Conservation (phyloP, 2,329 filamentous ascomycete species). For the Seiridium unicorne region DNA sequence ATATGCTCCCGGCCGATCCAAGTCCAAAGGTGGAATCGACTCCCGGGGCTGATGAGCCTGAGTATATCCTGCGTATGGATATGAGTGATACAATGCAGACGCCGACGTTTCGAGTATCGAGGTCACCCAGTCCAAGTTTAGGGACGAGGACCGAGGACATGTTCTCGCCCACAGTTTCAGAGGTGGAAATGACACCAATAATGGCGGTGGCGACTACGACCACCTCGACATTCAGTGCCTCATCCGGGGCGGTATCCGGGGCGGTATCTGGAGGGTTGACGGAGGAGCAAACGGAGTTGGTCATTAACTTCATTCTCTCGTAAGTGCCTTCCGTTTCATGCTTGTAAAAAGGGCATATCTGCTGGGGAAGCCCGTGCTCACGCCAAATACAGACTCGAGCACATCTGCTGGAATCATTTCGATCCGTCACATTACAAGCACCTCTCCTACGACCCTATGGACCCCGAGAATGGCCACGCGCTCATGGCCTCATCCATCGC, state of each 20-base stretch:
- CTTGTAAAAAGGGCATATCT: neutral
- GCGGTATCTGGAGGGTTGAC: conserved; percentile 26
- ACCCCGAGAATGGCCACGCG: conserved; percentile 34
- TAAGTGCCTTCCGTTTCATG: conserved; percentile 26
- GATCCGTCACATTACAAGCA: neutral
- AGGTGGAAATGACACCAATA: neutral
- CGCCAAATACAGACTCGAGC: conserved; percentile 40
- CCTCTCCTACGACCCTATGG: conserved; percentile 26
- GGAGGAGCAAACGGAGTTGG: conserved; percentile 38
- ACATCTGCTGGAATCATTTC: conserved; percentile 35
- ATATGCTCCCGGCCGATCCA: neutral
- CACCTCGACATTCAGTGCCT: neutral
- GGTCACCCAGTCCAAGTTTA: conserved; percentile 13
- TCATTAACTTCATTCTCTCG: conserved; percentile 54
- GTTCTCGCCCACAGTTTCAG: neutral
- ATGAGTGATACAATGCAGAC: conserved; percentile 39
- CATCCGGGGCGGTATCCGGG: conserved; percentile 19
- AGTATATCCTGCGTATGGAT: conserved; percentile 32
- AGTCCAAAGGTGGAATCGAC: neutral
- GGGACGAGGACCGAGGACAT: neutral
- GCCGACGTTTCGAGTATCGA: conserved; percentile 41
- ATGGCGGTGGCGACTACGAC: neutral
- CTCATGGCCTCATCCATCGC: conserved; percentile 26
- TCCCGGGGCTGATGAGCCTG: conserved; percentile 8
- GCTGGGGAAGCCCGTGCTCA: neutral